Evolutionary conservation across 176 grass and related monocot genomes (phyloP), one percentile per base, ranked within the genome.

Genomic region (Lolium perenne): DNA sequence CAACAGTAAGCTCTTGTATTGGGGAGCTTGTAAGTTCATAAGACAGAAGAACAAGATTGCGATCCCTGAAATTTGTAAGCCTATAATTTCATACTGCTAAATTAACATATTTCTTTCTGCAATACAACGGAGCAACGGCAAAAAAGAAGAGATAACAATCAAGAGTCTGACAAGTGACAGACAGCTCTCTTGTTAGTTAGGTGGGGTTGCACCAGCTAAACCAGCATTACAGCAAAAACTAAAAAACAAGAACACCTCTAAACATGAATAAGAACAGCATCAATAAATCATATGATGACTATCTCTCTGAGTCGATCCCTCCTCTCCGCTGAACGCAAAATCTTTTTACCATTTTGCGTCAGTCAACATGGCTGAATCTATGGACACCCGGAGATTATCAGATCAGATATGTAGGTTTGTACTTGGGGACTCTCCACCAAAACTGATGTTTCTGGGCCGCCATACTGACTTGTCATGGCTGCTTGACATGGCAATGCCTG

Each of bases 351-450:
- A 16, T 78, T 71, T 71, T 74, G 82, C 86, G 88, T 83, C 65
- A 77, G 73, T 83, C 82, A 72, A 74, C 74, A 64, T 81, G 71
- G 85, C 76, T 46, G 56, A 91, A 82, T 65, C 82, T 86, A 95
- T 87, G 86, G 61, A 89, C 85, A 80, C 57, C 14, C 50, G 48
- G 12, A 29, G 49, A 71, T 85, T 22, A 50, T 29, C 32, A 14
- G 50, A 80, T 92, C 83, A 94, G 13, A 93, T 97, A 59, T 91
- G 84, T 61, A 97, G 87, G 51, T 98, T 89, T 5, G 89, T 92
- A 75, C 72, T 90, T 7, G 80, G 89, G 56, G 81, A 82, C 61
- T 92, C 91, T 29, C 77, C 87, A 29, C 82, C 88, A 61, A 88
- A 89, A 68, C 65, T 92, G 51, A 88, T 93, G 84, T 86, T 88